Percentiles rank a stretch among this genome's conserved stretches.
Conservation (phyloP, 768 basidiomycete species). For the Amanita molliuscula region DNA sequence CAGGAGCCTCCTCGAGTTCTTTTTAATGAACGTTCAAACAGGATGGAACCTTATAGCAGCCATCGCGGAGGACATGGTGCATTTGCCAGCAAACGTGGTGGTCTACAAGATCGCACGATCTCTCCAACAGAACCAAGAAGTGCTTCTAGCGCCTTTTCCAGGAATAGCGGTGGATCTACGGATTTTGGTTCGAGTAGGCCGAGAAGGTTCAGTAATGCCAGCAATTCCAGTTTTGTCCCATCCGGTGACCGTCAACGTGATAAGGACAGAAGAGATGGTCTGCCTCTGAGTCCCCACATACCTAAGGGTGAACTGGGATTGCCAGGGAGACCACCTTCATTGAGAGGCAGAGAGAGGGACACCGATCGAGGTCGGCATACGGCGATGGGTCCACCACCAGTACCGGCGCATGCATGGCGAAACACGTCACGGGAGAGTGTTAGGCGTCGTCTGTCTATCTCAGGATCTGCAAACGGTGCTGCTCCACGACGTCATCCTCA, state of each 20-base stretch:
- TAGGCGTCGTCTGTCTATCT: slow-evolving; percentile 40
- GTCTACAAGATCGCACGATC: slow-evolving; percentile 29
- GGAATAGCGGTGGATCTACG: background rate
- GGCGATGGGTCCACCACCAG: slow-evolving; percentile 43
- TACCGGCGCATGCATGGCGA: slow-evolving; percentile 27
- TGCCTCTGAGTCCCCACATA: slow-evolving; percentile 27
- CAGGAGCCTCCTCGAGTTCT: slow-evolving; percentile 60
- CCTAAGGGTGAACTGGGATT: slow-evolving; percentile 19
- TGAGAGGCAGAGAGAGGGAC: slow-evolving; percentile 21
- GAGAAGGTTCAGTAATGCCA: slow-evolving; percentile 23
- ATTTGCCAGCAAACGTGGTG: slow-evolving; percentile 31
- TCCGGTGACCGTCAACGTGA: slow-evolving; percentile 17
- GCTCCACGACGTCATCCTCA: slow-evolving; percentile 21
- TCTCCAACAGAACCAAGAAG: slow-evolving; percentile 24
- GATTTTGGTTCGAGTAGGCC: slow-evolving; percentile 4
- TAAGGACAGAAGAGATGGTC: slow-evolving; percentile 23
- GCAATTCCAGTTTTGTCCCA: slow-evolving; percentile 13
- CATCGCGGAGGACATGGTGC: slow-evolving; percentile 32
- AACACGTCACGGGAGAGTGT: slow-evolving; percentile 27
- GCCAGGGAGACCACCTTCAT: slow-evolving; percentile 13
- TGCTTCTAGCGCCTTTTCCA: background rate
- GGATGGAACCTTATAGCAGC: slow-evolving; percentile 72
- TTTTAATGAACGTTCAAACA: slow-evolving; percentile 94
- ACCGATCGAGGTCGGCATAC: slow-evolving; percentile 19
- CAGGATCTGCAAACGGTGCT: slow-evolving; percentile 19